A percentile compares a stretch with the other conserved stretches of the same genome.
Evolutionary conservation across 1,284 basidiomycete genomes (phyloP).

Genomic region (Austroboletus novae-zelandiae): DNA sequence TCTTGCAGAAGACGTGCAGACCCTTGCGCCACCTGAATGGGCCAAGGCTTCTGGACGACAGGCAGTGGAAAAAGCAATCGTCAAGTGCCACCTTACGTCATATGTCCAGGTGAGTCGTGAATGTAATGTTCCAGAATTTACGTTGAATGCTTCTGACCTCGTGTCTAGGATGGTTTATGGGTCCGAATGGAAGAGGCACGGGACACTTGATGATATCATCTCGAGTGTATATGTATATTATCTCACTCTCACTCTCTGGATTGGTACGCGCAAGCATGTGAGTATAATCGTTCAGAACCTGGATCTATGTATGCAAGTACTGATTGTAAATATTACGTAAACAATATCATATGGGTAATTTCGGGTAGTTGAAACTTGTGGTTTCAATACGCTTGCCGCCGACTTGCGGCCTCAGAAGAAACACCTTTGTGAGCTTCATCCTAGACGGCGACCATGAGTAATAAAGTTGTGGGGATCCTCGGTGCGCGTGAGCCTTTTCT

Average conservation of each 20-base stretch:
- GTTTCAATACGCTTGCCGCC: too few species aligned
- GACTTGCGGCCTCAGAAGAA: too few species aligned
- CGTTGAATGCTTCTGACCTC: not conserved
- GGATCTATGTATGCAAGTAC: too few species aligned
- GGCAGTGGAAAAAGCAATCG: conserved; percentile 28
- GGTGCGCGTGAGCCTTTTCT: conserved; percentile 25
- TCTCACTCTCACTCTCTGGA: too few species aligned
- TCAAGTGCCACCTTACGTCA: conserved; percentile 49
- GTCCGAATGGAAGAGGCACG: not conserved
- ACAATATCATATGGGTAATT: too few species aligned
- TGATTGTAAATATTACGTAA: too few species aligned
- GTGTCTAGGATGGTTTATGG: not conserved
- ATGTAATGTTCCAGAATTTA: too few species aligned
- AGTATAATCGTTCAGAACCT: too few species aligned
- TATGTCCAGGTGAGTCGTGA: conserved; percentile 33
- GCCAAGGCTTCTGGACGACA: conserved; percentile 21
- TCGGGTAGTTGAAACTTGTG: too few species aligned
- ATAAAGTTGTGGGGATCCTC: conserved; percentile 26
- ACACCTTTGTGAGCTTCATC: not conserved
- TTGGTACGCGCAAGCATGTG: too few species aligned
- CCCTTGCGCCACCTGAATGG: conserved; percentile 34
- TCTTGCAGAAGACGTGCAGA: conserved; percentile 38
- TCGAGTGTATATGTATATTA: too few species aligned
- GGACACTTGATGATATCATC: not conserved
- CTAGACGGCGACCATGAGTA: conserved; percentile 20